phyloP scores from a whole-genome alignment of 2,329 filamentous ascomycete genomes.

The Scorias spongiosa region DNA sequence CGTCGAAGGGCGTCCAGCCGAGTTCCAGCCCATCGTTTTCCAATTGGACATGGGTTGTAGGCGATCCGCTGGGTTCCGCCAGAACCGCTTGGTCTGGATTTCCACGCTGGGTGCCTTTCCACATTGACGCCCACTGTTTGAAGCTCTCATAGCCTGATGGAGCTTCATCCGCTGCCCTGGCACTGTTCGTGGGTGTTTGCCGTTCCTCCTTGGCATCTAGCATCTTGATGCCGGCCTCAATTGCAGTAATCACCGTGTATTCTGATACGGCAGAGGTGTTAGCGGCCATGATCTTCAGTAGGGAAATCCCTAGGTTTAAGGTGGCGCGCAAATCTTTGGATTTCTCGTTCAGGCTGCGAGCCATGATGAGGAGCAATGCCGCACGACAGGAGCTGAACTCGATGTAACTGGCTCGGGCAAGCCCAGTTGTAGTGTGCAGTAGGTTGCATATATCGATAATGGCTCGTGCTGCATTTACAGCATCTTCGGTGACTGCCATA shows the following conservation, averaged over 20 bases:
- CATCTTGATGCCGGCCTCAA: constrained; percentile 11
- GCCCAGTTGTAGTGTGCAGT: constrained; percentile 13
- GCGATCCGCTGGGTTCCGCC: not conserved
- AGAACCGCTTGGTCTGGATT: not conserved
- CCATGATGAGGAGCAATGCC: constrained; percentile 20
- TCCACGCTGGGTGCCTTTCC: not conserved
- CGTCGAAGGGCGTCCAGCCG: not conserved
- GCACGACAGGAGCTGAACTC: constrained; percentile 24
- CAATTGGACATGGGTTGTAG: not conserved
- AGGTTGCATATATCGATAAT: constrained; percentile 14
- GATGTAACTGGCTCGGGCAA: constrained; percentile 21
- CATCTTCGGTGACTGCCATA: constrained; percentile 12
- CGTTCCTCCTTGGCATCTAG: not conserved
- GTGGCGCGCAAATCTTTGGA: constrained; percentile 12
- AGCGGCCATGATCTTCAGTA: constrained; percentile 20
- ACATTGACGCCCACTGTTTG: not conserved
- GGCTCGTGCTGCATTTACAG: constrained; percentile 14
- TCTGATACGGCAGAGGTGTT: constrained; percentile 19
- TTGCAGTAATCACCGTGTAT: constrained; percentile 17
- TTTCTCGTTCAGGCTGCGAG: constrained; percentile 15
- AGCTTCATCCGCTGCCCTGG: not conserved
- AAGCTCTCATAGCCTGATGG: not conserved
- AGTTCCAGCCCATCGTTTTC: not conserved
- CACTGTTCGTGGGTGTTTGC: not conserved
- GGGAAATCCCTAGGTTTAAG: constrained; percentile 14